A percentile compares a stretch with the other conserved stretches of the same genome.
Evolutionary conservation across 208 protist species (phyloP).

Genomic region (Wallacemonas sp.): DNA sequence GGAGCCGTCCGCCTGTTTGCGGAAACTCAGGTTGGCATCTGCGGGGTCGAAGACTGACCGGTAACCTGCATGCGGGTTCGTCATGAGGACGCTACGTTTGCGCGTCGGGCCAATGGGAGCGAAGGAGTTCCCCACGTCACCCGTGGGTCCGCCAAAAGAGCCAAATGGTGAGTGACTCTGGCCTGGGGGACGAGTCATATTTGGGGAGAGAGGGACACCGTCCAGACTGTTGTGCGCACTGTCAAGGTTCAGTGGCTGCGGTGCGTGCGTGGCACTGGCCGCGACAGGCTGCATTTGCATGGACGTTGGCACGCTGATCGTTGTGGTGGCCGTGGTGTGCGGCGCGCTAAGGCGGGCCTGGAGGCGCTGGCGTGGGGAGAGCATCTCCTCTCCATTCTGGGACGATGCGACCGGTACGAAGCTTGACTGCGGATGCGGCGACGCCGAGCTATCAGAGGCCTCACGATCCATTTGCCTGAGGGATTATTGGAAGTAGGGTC

Average conservation of each 20-base stretch:
- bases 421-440: not conserved
- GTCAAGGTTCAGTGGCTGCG: slow-evolving; percentile 2
- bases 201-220: not conserved
- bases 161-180: slow-evolving; percentile 1
- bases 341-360: slow-evolving; percentile 1
- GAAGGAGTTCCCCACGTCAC: not conserved
- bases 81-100: slow-evolving; percentile 32
- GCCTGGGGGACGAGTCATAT: not conserved
- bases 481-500: too few species aligned
- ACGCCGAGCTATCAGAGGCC: too few species aligned
- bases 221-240: not conserved
- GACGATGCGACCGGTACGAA: too few species aligned
- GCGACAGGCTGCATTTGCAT: not conserved
- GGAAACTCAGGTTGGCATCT: not conserved
- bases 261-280: not conserved
- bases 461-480: too few species aligned
- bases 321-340: not conserved
- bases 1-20: not conserved
- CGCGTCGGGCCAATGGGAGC: slow-evolving; percentile 7
- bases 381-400: not conserved
- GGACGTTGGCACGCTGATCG: not conserved
- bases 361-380: not conserved
- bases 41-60: slow-evolving; percentile 17
- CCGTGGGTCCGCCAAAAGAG: not conserved
- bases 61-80: slow-evolving; percentile 22